Evolutionary conservation across 768 basidiomycete species (phyloP), one percentile per base, ranked within the genome.

Genomic region (Lactarius psammicola): DNA sequence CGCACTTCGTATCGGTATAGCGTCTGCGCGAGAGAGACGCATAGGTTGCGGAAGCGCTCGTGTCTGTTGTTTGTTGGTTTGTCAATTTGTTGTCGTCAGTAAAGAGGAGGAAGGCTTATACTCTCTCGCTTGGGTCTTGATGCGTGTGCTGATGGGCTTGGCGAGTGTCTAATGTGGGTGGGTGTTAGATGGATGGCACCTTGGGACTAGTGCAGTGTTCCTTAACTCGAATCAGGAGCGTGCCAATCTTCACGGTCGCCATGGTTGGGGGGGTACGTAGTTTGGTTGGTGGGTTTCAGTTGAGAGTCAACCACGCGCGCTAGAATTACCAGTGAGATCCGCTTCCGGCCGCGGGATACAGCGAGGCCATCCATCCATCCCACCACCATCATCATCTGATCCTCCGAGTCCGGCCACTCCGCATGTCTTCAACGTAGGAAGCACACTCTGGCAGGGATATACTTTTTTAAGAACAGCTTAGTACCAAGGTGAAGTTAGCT

Each of bases 71-170:
- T 3, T 20, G 20, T n/a, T n/a, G 44, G 44, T 42, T 54, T 15
- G 11, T 51, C 40, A 18, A 18, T 33, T 40, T 59, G 10, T 28
- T 20, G 18, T 30, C 10, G 8, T 33, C 40, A 53, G 23, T 28
- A 10, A 11, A 46, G 3, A 26, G 59, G 53, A 46, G 1, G 2
- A 6, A n/a, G 18, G 78, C 86, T 69, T 70, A n/a, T n/a, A 92
- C 90, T 90, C 83, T 71, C 81, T 84, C 0, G 87, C 91, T 74
- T 91, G 90, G 56, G 79, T 79, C 76, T 87, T 92, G 55, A 93
- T 77, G 59, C 81, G 80, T 34, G 80, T 76, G 60, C 87, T 87
- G 69, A 93, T 90, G 59, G 92, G 91, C 76, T 92, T 93, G 60
- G 91, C 90, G 73, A 92, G 74, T n/a, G 90, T 93, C 90, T 92